These are phyloP conservation scores for Hypoxylon sp. DNA, from an alignment of 2,329 filamentous ascomycete species.

Conservation along the genomic window DNA sequence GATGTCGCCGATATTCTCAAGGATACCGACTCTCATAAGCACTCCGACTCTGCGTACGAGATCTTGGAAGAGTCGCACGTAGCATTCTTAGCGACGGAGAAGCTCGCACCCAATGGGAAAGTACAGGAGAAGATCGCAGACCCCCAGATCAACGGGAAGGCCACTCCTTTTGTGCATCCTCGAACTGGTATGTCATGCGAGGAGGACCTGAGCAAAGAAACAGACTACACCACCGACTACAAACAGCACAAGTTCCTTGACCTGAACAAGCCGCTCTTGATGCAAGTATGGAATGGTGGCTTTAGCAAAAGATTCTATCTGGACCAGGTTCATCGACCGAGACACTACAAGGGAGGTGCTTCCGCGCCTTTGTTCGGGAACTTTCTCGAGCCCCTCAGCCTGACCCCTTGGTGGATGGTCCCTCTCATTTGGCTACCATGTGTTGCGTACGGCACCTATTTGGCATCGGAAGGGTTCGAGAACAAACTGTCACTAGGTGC, in stretches of 20 bases:
- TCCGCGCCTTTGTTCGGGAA: conserved; percentile 97
- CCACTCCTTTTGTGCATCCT: conserved; percentile 62
- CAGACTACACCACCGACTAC: conserved; percentile 82
- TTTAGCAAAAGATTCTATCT: conserved; percentile 98
- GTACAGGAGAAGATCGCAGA: conserved; percentile 54
- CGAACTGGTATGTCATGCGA: conserved; percentile 90
- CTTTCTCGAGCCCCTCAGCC: conserved; percentile 96
- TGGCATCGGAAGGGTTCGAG: conserved; percentile 74
- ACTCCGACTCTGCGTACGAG: conserved; percentile 96
- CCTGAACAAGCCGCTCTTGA: conserved; percentile 84
- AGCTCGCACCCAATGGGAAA: conserved; percentile 60
- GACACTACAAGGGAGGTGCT: conserved; percentile 93
- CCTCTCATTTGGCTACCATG: conserved; percentile 88
- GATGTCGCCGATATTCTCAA: conserved; percentile 87
- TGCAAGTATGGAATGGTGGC: conserved; percentile 88
- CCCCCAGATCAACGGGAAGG: conserved; percentile 55
- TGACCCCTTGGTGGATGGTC: conserved; percentile 95
- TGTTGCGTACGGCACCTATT: conserved; percentile 78
- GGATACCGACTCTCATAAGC: conserved; percentile 85
- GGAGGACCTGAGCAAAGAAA: conserved; percentile 89
- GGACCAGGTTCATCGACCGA: conserved; percentile 93
- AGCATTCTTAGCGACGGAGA: conserved; percentile 80
- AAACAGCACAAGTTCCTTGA: conserved; percentile 95
- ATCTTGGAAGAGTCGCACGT: conserved; percentile 89
- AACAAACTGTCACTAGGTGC: conserved; percentile 63